Base-by-base conservation (phyloP, 1,284 basidiomycete genomes). In the Papiliotrema laurentii region DNA sequence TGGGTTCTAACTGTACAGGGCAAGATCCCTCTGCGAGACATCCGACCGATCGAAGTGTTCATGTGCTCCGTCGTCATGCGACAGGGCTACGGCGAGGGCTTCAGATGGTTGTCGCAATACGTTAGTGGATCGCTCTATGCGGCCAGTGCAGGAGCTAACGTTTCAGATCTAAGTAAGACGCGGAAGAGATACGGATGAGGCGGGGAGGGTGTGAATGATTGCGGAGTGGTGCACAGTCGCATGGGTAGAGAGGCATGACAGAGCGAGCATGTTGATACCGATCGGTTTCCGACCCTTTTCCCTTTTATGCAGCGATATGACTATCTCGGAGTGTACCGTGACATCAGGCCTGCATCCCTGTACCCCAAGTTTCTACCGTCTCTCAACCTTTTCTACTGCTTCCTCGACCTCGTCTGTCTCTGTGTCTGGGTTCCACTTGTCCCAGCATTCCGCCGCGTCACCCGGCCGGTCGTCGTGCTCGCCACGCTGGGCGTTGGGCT, bases 61-160 rank as follows among this genome's bases (percentile, higher is more conserved):
- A 99, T 99, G 96, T 97, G 93, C 80, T 98, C 96, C 16, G 94
- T 99, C 53, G 94, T 99, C 51, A 92, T 96, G 82, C 83, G 94
- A 73, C 93, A 97, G 75, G 94, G 94, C 53, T 98, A 98, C 75
- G 94, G 93, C 55, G 96, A 98, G 78, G 94, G 88, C 58, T 97
- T 98, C 89, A 84, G 93, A 62, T 98, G 94, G 94, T 72, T 98
- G 61, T 94, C 90, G 59, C 93, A 97, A 89, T 97, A 97, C 78
- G 83, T 87, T 71, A 65, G 81, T 73, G 24, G 7, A 24, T 13
- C 38, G 9, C 4, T 19, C 10, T 33, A 33, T 9, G 10, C 30
- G 30, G 30, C n/a, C n/a, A 22, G 5, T 21, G 19, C 9, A 6
- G 13, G 43, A 16, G 16, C 27, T 45, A 43, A 49, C 43, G 31